Evolutionary conservation across 73 alveolate species (phyloP), one percentile per base, ranked within the genome.

Genomic region (Paramecium caudatum): DNA sequence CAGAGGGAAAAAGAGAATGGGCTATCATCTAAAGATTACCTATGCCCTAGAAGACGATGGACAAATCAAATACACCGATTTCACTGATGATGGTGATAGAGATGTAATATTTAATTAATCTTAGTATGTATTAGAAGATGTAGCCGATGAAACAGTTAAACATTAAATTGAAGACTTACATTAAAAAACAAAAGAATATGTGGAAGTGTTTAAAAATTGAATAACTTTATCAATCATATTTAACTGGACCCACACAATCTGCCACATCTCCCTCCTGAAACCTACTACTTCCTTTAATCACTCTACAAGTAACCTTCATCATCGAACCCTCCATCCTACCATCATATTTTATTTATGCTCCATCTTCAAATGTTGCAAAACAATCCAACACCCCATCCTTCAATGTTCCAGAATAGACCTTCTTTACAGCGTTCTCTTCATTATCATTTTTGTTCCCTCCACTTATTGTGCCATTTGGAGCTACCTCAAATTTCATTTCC

Each of bases 31-130:
- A 7, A 74, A 74, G 19, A 74, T 74, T 25, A 45, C 62, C 36
- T 74, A 19, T 41, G 88, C 39, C n/a, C 30, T 74, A 2, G 88
- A 74, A 74, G 88, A 74, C 21, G 69, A 39, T 74, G 88, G 88
- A 39, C 21, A 37, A 45, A 74, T 74, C 19, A 74, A 74, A 74
- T 74, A 74, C 45, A 74, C 69, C 16, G 88, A 74, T 25, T 74
- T 74, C 37, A 74, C 88, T 0, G 88, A 74, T 74, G 88, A 74
- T 74, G 88, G 88, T 7, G 88, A 74, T 74, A 74, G 88, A 74
- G 88, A 74, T 3, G 88, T 74, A 74, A 21, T 15, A 8, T 16
- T 19, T 10, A 12, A 15, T 41, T 63, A 32, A 33, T 8, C 12
- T 23, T 27, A 65, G 83, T 65, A 65, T 65, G 0, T 33, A 65